Evolutionary conservation across 176 grass and related monocot species (phyloP).

Genomic region (Luzula sylvatica): DNA sequence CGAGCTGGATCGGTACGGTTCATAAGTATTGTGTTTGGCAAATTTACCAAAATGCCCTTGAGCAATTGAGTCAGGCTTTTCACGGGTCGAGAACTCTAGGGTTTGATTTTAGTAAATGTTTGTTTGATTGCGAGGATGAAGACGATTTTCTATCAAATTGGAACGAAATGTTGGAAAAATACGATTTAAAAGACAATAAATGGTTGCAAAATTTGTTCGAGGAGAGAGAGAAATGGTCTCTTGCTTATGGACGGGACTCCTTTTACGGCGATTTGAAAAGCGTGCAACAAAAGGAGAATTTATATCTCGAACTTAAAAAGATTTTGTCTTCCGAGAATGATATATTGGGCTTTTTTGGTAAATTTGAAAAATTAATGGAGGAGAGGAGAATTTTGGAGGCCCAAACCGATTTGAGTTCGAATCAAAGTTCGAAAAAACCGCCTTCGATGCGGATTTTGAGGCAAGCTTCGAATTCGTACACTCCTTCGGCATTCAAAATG

Average conservation of each 20-base stretch:
- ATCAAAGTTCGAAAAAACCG: conserved; percentile 53
- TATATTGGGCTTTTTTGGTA: conserved; percentile 59
- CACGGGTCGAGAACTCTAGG: conserved; percentile 78
- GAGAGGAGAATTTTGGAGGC: conserved; percentile 53
- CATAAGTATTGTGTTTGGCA: conserved; percentile 90
- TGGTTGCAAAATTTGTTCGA: conserved; percentile 65
- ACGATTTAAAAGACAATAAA: conserved; percentile 75
- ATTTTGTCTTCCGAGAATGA: conserved; percentile 42
- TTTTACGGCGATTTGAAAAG: conserved; percentile 91
- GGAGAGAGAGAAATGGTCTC: conserved; percentile 73
- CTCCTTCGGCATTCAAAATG: conserved; percentile 87
- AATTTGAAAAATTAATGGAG: conserved; percentile 55
- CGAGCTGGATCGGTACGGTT: conserved; percentile 32
- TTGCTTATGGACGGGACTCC: conserved; percentile 55
- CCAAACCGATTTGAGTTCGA: conserved; percentile 50
- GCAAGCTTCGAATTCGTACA: conserved; percentile 77
- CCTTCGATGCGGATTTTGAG: conserved; percentile 81
- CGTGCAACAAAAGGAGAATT: conserved; percentile 71
- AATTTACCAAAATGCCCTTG: conserved; percentile 77
- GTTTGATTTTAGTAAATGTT: conserved; percentile 65
- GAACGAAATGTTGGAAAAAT: conserved; percentile 72
- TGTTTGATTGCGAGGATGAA: conserved; percentile 78
- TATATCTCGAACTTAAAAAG: conserved; percentile 52
- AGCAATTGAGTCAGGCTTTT: conserved; percentile 72
- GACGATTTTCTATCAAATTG: conserved; percentile 60